Conservation (phyloP, 805 yeast species). For the Debaryomyces tyrocola region DNA sequence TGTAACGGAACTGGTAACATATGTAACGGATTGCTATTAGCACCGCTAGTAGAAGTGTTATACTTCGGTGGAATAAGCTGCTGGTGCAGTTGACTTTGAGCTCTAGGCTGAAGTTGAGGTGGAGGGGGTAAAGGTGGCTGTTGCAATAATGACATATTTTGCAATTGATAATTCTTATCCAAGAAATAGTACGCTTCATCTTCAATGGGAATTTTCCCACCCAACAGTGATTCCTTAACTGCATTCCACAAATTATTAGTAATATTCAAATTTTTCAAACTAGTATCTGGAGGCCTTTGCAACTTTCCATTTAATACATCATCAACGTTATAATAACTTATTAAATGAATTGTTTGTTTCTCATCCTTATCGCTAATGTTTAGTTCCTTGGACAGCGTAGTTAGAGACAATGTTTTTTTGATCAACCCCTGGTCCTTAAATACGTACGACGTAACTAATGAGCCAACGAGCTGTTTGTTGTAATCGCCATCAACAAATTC, state of each 20-base stretch:
- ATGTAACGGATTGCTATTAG: neutral
- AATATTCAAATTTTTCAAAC: conserved; percentile 51
- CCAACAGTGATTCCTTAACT: conserved; percentile 57
- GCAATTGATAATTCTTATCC: conserved; percentile 45
- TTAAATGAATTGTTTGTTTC: conserved; percentile 62
- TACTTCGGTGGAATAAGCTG: conserved; percentile 7
- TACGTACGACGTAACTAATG: conserved; percentile 40
- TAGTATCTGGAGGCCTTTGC: conserved; percentile 55
- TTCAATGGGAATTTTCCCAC: conserved; percentile 52
- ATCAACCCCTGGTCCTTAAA: conserved; percentile 73
- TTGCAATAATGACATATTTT: conserved; percentile 34
- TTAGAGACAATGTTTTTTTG: conserved; percentile 76
- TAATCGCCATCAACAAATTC: conserved; percentile 7
- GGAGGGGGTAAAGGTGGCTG: conserved; percentile 6
- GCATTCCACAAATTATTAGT: conserved; percentile 53
- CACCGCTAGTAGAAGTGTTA: conserved; percentile 1
- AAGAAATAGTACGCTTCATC: conserved; percentile 51
- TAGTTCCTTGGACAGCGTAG: conserved; percentile 38
- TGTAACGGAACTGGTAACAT: conserved; percentile 11
- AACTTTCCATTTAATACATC: conserved; percentile 66
- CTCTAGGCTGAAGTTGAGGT: conserved; percentile 9
- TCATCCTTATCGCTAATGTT: conserved; percentile 22
- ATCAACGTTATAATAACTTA: conserved; percentile 74
- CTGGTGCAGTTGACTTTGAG: conserved; percentile 8
- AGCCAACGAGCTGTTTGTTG: conserved; percentile 37